phyloP scores from a whole-genome alignment of 768 basidiomycete genomes.

The Strobilomyces dryophilus region DNA sequence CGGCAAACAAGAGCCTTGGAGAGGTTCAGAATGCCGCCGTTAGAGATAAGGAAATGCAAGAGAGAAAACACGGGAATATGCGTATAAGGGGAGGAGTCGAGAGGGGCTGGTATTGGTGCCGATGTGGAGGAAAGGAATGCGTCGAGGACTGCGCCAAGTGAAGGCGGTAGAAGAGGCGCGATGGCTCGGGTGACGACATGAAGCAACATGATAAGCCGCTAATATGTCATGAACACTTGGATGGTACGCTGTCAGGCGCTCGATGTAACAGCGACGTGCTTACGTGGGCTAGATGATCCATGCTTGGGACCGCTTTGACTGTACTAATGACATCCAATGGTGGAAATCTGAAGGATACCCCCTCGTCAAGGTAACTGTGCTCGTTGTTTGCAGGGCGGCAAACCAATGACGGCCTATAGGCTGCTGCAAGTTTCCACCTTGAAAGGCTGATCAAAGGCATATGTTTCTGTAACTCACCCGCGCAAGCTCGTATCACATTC shows the following conservation, averaged over 20 bases:
- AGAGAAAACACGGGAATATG: constrained; percentile 64
- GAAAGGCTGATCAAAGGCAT: constrained; percentile 64
- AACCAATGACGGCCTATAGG: constrained; percentile 33
- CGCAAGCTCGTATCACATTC: constrained; percentile 66
- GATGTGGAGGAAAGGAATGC: constrained; percentile 16
- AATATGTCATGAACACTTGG: too few relatives aligned
- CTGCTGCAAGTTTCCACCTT: constrained; percentile 65
- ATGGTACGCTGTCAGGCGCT: constrained; percentile 45
- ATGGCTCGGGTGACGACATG: constrained; percentile 74
- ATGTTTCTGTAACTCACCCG: constrained; percentile 73
- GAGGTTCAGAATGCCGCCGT: constrained; percentile 69
- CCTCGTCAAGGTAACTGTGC: constrained; percentile 51
- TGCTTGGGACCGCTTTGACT: constrained; percentile 78
- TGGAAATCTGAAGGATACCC: constrained; percentile 73
- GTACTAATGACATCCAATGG: constrained; percentile 64
- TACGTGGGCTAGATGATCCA: constrained; percentile 56
- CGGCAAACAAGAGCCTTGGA: constrained; percentile 77
- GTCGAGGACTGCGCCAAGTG: constrained; percentile 47
- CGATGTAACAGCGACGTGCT: neutral
- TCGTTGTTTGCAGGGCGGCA: neutral
- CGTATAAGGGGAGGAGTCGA: constrained; percentile 55
- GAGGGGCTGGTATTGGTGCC: constrained; percentile 17
- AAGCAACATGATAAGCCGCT: constrained; percentile 67
- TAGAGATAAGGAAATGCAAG: constrained; percentile 71
- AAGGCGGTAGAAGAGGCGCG: constrained; percentile 66